phyloP scores from a whole-genome alignment of 2,329 filamentous ascomycete species.

The Pestalotiopsis sp. region DNA sequence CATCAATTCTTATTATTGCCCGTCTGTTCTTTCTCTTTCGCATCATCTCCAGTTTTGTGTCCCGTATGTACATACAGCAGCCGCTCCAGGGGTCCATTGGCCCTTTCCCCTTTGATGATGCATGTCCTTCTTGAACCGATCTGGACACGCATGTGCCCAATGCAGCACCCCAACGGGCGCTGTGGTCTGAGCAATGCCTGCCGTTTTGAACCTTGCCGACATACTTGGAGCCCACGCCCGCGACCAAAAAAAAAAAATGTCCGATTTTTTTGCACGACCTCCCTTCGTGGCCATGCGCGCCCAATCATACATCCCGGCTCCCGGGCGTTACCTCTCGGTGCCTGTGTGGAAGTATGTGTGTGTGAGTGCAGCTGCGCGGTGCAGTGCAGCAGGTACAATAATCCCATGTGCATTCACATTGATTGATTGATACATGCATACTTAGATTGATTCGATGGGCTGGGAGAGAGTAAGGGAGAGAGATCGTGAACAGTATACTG shows the following conservation, averaged over 20 bases:
- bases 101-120: slow-evolving; percentile 6
- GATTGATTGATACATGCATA: background rate
- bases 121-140: slow-evolving; percentile 12
- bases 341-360: background rate
- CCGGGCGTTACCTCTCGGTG: background rate
- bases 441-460: background rate
- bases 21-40: background rate
- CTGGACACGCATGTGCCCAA: slow-evolving; percentile 11
- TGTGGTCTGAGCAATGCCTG: slow-evolving; percentile 15
- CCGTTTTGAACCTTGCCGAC: slow-evolving; percentile 9
- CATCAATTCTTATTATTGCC: background rate
- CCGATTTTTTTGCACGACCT: slow-evolving; percentile 9
- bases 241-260: slow-evolving; percentile 9
- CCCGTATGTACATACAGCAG: background rate
- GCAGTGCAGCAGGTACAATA: background rate
- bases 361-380: too few relatives aligned
- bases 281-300: background rate
- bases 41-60: background rate
- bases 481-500: background rate
- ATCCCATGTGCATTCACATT: background rate
- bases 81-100: background rate
- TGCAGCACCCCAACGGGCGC: slow-evolving; percentile 4
- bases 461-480: background rate
- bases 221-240: slow-evolving; percentile 7
- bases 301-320: background rate